Percentiles rank a stretch among this genome's conserved stretches.
Evolutionary conservation across 2,329 filamentous ascomycete species (phyloP).

Genomic region (Colletotrichum karsti): DNA sequence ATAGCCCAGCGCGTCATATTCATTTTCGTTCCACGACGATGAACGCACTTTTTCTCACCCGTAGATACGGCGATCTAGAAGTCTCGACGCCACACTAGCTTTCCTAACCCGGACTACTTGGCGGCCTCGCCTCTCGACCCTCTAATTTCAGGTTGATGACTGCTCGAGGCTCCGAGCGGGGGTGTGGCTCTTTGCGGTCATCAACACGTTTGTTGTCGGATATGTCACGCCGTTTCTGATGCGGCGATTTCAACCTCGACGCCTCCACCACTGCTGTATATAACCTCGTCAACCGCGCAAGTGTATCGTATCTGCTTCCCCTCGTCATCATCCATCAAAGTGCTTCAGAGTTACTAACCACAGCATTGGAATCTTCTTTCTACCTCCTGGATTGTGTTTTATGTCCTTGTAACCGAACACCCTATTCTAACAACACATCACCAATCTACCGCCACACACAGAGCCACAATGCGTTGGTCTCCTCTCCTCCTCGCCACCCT

Average conservation of each 20-base stretch:
- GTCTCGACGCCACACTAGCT: constrained; percentile 1
- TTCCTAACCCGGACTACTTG: background rate
- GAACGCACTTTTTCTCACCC: background rate
- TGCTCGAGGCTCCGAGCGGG: constrained; percentile 8
- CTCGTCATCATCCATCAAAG: constrained; percentile 3
- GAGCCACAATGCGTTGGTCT: constrained; percentile 35
- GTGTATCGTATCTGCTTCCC: background rate
- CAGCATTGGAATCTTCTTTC: background rate
- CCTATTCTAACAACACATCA: background rate
- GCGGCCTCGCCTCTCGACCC: background rate
- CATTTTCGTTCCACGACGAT: background rate
- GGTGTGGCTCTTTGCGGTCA: background rate
- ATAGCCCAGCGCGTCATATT: background rate
- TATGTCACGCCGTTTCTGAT: constrained; percentile 11
- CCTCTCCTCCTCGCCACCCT: constrained; percentile 34
- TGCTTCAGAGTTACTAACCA: background rate
- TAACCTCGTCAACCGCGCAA: background rate
- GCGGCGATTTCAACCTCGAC: background rate
- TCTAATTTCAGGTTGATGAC: constrained; percentile 11
- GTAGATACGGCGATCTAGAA: background rate
- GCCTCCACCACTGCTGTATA: constrained; percentile 5
- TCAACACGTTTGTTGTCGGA: background rate
- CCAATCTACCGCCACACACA: background rate
- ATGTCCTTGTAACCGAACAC: background rate
- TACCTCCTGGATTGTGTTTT: background rate